Conservation (phyloP, 164 flowering plant species). For the Paratinospora sagittata region DNA sequence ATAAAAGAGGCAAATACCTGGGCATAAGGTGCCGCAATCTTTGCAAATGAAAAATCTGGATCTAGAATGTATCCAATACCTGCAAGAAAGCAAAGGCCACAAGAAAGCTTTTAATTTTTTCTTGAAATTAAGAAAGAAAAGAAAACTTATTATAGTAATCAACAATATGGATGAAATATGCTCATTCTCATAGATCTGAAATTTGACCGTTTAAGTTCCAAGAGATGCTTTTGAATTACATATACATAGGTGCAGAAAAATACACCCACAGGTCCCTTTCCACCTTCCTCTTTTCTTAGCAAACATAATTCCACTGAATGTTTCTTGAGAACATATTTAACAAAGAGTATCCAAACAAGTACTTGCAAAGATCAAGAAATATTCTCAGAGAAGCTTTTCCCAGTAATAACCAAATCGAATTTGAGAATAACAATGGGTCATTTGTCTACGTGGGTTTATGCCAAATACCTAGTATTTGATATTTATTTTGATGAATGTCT, state of each 20-base stretch:
- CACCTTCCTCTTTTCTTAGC: no score
- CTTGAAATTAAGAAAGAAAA: neutral
- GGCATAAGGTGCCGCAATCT: slow-evolving; percentile 95
- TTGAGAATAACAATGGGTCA: no score
- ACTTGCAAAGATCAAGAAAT: no score
- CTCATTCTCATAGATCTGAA: neutral
- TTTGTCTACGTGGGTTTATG: no score
- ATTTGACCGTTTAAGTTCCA: neutral
- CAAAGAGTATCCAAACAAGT: no score
- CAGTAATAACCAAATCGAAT: no score
- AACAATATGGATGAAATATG: neutral
- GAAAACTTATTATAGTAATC: neutral
- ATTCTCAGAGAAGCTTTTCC: no score
- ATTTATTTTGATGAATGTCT: no score
- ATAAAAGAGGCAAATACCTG: slow-evolving; percentile 34
- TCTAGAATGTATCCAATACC: slow-evolving; percentile 80
- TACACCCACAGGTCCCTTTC: no score
- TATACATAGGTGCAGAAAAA: neutral
- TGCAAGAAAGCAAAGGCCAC: slow-evolving; percentile 22
- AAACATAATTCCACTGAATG: no score
- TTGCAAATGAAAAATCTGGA: slow-evolving; percentile 80
- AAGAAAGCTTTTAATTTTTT: slow-evolving; percentile 2
- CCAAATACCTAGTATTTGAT: no score
- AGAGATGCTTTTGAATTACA: neutral
- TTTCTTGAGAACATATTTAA: no score